A percentile compares a stretch with the other conserved stretches of the same genome.
Conservation (phyloP, 805 yeast genomes). For the Lipomyces yamadae region DNA sequence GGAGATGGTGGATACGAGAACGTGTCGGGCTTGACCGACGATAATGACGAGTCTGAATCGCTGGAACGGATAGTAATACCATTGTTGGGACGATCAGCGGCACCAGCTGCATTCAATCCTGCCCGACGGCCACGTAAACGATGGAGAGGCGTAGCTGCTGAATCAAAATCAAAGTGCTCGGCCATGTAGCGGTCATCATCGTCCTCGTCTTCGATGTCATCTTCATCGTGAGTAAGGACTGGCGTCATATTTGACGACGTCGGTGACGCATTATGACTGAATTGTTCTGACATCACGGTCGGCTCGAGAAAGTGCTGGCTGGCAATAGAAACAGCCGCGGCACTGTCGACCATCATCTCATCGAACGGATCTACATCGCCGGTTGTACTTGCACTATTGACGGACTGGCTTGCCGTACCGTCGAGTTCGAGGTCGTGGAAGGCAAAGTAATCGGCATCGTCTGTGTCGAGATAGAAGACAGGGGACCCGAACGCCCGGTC, state of each 20-base stretch:
- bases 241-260: slow-evolving; percentile 27
- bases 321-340: slow-evolving; percentile 10
- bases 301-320: slow-evolving; percentile 4
- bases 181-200: slow-evolving; percentile 28
- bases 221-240: slow-evolving; percentile 28
- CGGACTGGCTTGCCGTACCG: slow-evolving; percentile 9
- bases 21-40: slow-evolving; percentile 22
- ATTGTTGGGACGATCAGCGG: neutral
- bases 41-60: slow-evolving; percentile 28
- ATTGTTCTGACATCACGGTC: slow-evolving; percentile 2
- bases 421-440: slow-evolving; percentile 31
- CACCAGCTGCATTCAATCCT: neutral
- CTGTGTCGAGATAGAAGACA: slow-evolving; percentile 22
- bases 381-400: neutral
- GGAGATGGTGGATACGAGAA: slow-evolving; percentile 33
- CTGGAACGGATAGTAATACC: slow-evolving; percentile 23
- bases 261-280: neutral
- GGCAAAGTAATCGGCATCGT: slow-evolving; percentile 28
- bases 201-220: slow-evolving; percentile 24
- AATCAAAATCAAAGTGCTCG: slow-evolving; percentile 34
- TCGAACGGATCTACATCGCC: neutral
- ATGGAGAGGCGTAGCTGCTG: slow-evolving; percentile 24
- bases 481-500: slow-evolving; percentile 12
- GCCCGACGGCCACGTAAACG: neutral
- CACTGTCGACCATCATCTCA: slow-evolving; percentile 5